Base-by-base conservation (phyloP, 305 asterid species). In the Solanum hybrid region DNA sequence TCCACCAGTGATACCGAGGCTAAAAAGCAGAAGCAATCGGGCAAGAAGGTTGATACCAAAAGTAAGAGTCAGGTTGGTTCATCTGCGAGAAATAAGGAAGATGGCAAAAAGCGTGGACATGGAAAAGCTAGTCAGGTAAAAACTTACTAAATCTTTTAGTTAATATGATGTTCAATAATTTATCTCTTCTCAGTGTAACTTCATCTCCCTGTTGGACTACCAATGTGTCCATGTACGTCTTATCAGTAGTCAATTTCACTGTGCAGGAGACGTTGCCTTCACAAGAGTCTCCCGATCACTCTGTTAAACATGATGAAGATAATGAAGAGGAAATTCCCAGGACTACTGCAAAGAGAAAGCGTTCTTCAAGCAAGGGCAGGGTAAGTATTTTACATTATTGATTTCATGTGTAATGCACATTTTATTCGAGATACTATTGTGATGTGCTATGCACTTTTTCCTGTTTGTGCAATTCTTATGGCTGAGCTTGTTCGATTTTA, bases 331-430 rank as follows among this genome's bases (percentile, higher is more conserved):
- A 95, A 91, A 93, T 92, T 81, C 92, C 93, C 37, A 92, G 88
- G 93, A 91, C 16, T 88, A 93, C 90, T 91, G 36, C 93, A 91
- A 98, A 95, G 96, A 93, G 97, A 91, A 94, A 97, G 91, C 94
- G 91, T 73, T 86, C 95, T 84, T 92, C 94, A 28, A 96, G 94
- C 91, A 90, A 93, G 87, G 95, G 92, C 83, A 94, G 96, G 89
- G 99, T 95, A 93, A 34, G 92, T 76, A 86, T 28, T 88, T 36
- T 37, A 37, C 39, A 83, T 83, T 18, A 28, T 46, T 83, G 87
- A n/a, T 83, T 33, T 57, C 76, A 29, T 85, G 37, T 85, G 12
- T 20, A 31, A 46, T 83, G 74, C 29, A 46, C 40, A 46, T 83
- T 81, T 31, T 57, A 22, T 57, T 81, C 76, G 24, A 33, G 88